A percentile compares a stretch with the other conserved stretches of the same genome.
Conservation (phyloP, 2,329 filamentous ascomycete species). For the Allantophomopsis cytisporea region DNA sequence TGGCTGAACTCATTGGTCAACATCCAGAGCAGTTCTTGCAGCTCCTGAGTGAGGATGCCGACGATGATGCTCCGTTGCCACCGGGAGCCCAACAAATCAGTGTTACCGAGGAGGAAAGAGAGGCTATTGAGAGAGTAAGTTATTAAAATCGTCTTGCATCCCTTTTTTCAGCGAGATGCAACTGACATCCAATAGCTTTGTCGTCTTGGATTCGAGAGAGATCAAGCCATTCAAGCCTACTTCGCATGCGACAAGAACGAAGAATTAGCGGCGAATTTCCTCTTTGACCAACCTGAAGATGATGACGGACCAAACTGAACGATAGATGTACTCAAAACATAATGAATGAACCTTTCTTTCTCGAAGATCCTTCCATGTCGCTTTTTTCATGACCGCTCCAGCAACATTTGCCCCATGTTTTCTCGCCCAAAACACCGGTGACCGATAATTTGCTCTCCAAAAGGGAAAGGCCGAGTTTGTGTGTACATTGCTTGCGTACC, state of each 20-base stretch:
- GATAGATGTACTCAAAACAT: neutral
- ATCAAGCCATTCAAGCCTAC: constrained; percentile 93
- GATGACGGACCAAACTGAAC: constrained; percentile 41
- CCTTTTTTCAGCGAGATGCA: constrained; percentile 7
- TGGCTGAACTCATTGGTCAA: constrained; percentile 81
- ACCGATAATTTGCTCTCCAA: too few relatives aligned
- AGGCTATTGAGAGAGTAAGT: constrained; percentile 86
- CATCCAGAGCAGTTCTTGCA: constrained; percentile 91
- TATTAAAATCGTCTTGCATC: constrained; percentile 2
- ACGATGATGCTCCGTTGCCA: constrained; percentile 72
- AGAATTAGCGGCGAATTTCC: constrained; percentile 92
- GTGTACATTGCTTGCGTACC: too few relatives aligned
- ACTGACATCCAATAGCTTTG: constrained; percentile 47
- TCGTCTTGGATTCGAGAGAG: constrained; percentile 82
- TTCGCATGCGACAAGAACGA: constrained; percentile 99
- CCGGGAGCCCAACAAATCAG: constrained; percentile 81
- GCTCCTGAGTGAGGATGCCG: constrained; percentile 75
- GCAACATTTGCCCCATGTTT: neutral
- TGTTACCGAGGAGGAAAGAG: constrained; percentile 91
- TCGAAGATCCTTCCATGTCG: too few relatives aligned
- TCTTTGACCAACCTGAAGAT: constrained; percentile 94
- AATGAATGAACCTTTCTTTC: neutral
- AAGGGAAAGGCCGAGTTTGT: too few relatives aligned
- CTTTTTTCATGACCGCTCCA: too few relatives aligned
- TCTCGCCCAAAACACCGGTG: neutral